Evolutionary conservation across 495 filamentous ascomycete genomes (phyloP).

Genomic region (Aspergillus leporis): DNA sequence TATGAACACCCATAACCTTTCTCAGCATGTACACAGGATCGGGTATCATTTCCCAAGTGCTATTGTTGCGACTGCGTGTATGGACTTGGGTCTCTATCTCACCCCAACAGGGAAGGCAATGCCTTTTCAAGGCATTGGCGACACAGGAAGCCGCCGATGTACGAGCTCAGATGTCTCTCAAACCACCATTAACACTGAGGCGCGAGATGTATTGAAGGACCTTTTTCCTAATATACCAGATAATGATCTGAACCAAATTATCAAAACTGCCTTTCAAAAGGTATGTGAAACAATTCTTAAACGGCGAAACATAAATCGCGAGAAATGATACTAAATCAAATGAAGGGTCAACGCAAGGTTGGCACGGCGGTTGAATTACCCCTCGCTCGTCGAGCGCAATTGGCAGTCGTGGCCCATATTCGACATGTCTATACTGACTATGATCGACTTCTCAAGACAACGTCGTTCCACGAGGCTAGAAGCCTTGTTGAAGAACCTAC

Average conservation of each 20-base stretch:
- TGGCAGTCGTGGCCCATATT: constrained; percentile 85
- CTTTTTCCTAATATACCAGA: constrained; percentile 85
- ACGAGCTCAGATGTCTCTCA: constrained; percentile 47
- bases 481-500: constrained; percentile 67
- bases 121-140: constrained; percentile 30
- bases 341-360: constrained; percentile 58
- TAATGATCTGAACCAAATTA: constrained; percentile 72
- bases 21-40: constrained; percentile 70
- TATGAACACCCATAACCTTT: constrained; percentile 50
- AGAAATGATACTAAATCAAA: constrained; percentile 15
- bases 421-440: constrained; percentile 86
- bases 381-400: constrained; percentile 72
- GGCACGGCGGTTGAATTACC: constrained; percentile 66
- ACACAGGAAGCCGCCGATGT: constrained; percentile 12
- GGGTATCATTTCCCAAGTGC: constrained; percentile 74
- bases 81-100: constrained; percentile 43
- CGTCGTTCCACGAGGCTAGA: constrained; percentile 67
- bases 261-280: constrained; percentile 81
- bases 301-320: constrained; percentile 3
- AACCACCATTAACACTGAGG: constrained; percentile 68
- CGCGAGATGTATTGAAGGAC: constrained; percentile 72
- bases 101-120: constrained; percentile 45
- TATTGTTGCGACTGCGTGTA: constrained; percentile 56
- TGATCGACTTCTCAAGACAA: constrained; percentile 69
- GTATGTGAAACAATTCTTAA: constrained; percentile 44